Evolutionary conservation across 257 asterid genomes (phyloP), one percentile per base, ranked within the genome.

Genomic region (Paraleonurus japonicus): DNA sequence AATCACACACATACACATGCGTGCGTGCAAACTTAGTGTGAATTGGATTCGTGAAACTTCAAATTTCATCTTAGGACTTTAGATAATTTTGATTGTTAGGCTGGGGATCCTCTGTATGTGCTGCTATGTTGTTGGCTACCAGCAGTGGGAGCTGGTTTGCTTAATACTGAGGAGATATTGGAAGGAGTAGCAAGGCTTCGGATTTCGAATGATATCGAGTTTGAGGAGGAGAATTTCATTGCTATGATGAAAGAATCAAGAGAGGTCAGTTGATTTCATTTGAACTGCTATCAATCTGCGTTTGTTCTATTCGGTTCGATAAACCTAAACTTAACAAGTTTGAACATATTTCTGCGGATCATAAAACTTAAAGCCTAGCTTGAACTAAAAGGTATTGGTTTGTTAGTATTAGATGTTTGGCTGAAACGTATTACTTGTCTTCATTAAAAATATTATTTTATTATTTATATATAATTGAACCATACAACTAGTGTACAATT

Each of bases 111-210:
- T 54, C 79, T 92, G 77, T 84, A 87, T 69, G 98, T 95, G 75
- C 80, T 92, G 76, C 68, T 89, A 12, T 92, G 97, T 58, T 92
- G 97, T 50, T 95, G 99, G 99, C 75, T 95, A 48, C 96, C 97
- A 60, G 98, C 98, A 3, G 89, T 92, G 41, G 99, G 98, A 13
- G 99, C 96, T 13, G 98, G 99, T 19, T 81, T 92, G 77, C 93
- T 95, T 19, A 95, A 95, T 76, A 81, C 98, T 3, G 99, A 95
- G 85, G 99, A 92, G 78, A 95, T 95, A 27, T 73, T 95, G 85
- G 98, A 92, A 67, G 98, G 99, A 24, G 92, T 89, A 0, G 89
- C 96, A 0, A 81, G 99, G 87, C 99, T 95, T 77, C 79, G 99
- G 24, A 68, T 95, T 60, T 90, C 99, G 1, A 76, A 89, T 47